phyloP scores from a whole-genome alignment of 257 asterid genomes.

The Lavandula angustifolia region DNA sequence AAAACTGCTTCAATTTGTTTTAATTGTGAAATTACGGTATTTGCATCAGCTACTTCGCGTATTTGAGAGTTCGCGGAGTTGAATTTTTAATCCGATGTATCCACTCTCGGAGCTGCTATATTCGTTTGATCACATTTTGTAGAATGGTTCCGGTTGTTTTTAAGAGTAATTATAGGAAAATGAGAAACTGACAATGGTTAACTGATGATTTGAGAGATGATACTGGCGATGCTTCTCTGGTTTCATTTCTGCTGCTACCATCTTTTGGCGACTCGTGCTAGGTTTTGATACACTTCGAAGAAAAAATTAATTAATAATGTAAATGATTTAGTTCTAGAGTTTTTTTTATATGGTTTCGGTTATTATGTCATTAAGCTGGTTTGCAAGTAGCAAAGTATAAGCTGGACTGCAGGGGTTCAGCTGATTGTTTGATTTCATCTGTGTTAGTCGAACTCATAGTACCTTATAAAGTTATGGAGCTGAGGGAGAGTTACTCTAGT shows the following conservation, averaged over 20 bases:
- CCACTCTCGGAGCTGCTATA: not conserved
- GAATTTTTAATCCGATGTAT: constrained; percentile 24
- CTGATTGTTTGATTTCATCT: constrained; percentile 15
- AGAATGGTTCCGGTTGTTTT: not conserved
- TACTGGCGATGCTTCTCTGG: constrained; percentile 2
- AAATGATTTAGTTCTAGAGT: not conserved
- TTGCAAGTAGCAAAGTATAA: not conserved
- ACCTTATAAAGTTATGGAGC: not conserved
- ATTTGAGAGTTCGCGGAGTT: constrained; percentile 14
- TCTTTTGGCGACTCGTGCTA: constrained; percentile 11
- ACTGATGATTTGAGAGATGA: not conserved
- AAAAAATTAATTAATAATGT: not conserved
- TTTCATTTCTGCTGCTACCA: constrained; percentile 17
- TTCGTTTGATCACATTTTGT: not conserved
- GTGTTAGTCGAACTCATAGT: constrained; percentile 3
- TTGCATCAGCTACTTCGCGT: constrained; percentile 14
- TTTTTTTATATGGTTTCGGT: not conserved
- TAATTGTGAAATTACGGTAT: not conserved
- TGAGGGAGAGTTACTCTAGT: not conserved
- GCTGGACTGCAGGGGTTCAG: constrained; percentile 21
- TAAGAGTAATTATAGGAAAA: not conserved
- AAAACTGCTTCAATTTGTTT: constrained; percentile 22
- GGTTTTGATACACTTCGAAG: not conserved
- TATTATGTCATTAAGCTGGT: constrained; percentile 11
- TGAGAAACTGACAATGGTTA: not conserved